phyloP scores from a whole-genome alignment of 192 early-diverging fungal species.

The Coemansia sp. region DNA sequence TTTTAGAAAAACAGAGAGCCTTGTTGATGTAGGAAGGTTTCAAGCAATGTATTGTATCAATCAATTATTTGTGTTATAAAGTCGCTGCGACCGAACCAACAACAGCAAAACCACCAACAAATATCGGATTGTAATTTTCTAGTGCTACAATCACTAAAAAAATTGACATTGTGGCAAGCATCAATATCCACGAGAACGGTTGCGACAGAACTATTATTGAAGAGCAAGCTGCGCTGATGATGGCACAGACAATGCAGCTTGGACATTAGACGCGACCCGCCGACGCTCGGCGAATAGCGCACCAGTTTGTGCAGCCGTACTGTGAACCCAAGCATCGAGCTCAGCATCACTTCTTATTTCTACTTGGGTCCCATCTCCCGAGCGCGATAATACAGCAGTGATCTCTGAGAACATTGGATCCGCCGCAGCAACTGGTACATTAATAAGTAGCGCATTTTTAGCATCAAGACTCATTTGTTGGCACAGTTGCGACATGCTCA shows the following conservation, averaged over 20 bases:
- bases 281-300: constrained; percentile 41
- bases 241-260: constrained; percentile 44
- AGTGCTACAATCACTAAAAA: no score
- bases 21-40: no score
- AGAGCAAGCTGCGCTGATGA: constrained; percentile 21
- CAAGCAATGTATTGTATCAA: no score
- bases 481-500: constrained; percentile 45
- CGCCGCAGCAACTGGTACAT: constrained; percentile 21
- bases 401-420: constrained; percentile 15
- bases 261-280: constrained; percentile 41
- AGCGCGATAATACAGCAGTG: constrained; percentile 15
- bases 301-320: constrained; percentile 30
- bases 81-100: no score
- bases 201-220: not conserved
- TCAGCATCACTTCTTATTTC: not conserved
- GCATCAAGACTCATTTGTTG: constrained; percentile 44
- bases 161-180: no score
- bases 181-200: no score
- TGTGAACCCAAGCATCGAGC: constrained; percentile 34
- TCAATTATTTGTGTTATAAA: no score
- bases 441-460: constrained; percentile 15
- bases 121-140: no score
- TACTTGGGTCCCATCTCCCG: not conserved
- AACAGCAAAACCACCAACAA: no score
- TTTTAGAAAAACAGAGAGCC: no score